Conservation (phyloP, 768 basidiomycete genomes). For the Hirschioporus abietinus region DNA sequence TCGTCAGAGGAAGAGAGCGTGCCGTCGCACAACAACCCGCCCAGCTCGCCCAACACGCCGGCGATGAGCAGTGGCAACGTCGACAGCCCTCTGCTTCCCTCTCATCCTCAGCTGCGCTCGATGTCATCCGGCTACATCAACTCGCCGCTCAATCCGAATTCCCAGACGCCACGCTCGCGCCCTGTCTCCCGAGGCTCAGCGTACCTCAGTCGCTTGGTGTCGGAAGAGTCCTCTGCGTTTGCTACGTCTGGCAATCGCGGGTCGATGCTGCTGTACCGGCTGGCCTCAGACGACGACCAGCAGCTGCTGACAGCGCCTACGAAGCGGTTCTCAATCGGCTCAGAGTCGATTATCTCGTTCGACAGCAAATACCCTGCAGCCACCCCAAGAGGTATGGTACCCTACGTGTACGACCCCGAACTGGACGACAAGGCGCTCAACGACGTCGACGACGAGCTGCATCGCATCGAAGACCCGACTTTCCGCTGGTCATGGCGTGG, state of each 20-base stretch:
- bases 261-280: constrained; percentile 65
- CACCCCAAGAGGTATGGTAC: constrained; percentile 39
- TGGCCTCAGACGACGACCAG: constrained; percentile 38
- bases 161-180: neutral
- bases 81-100: constrained; percentile 2
- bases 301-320: constrained; percentile 19
- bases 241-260: constrained; percentile 33
- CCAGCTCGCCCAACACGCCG: neutral
- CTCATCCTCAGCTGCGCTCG: neutral
- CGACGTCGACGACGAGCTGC: constrained; percentile 74
- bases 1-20: neutral
- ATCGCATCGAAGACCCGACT: constrained; percentile 46
- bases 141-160: constrained; percentile 3
- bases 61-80: neutral
- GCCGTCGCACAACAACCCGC: neutral
- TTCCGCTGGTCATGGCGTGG: constrained; percentile 36
- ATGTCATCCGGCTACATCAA: constrained; percentile 5
- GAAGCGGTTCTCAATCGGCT: constrained; percentile 40
- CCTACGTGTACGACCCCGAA: constrained; percentile 69
- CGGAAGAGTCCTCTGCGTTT: constrained; percentile 40
- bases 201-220: constrained; percentile 37
- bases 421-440: constrained; percentile 45
- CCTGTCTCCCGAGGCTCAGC: constrained; percentile 35
- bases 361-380: constrained; percentile 63
- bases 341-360: constrained; percentile 46